phyloP scores from a whole-genome alignment of 2,329 filamentous ascomycete species.

The Xylaria digitata region DNA sequence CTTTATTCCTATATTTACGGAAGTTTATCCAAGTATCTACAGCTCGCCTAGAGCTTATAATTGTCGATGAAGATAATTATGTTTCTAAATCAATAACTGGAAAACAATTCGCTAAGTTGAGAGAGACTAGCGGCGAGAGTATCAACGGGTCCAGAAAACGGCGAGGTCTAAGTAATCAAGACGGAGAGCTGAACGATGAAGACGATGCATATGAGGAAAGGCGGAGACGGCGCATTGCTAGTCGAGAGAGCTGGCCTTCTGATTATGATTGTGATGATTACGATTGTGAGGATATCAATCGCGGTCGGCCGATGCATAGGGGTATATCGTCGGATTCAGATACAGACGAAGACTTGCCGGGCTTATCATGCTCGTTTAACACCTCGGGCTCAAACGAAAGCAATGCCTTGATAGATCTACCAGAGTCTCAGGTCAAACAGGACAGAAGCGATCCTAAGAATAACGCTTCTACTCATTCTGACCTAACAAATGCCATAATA shows the following conservation, averaged over 20 bases:
- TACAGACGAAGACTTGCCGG: constrained; percentile 14
- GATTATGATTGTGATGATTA: neutral
- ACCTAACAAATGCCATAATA: no score
- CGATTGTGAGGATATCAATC: neutral
- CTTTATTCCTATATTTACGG: constrained; percentile 12
- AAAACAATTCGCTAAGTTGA: neutral
- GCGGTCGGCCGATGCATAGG: neutral
- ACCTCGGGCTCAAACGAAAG: constrained; percentile 3
- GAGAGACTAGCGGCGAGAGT: neutral
- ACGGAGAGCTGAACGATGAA: constrained; percentile 3
- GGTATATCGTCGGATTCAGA: neutral
- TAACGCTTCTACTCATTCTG: no score
- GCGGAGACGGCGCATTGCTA: neutral
- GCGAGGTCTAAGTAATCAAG: constrained; percentile 12
- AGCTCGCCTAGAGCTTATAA: neutral
- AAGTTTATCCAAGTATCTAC: neutral
- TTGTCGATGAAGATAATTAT: neutral
- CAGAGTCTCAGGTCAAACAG: neutral
- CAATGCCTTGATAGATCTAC: neutral
- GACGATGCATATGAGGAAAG: neutral
- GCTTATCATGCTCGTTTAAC: constrained; percentile 9
- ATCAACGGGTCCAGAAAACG: constrained; percentile 3
- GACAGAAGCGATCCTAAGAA: neutral
- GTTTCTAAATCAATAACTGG: neutral
- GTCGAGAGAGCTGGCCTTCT: no score